These are phyloP conservation scores for Colletotrichum salicis DNA, from an alignment of 2,329 filamentous ascomycete species.

Conservation along the genomic window DNA sequence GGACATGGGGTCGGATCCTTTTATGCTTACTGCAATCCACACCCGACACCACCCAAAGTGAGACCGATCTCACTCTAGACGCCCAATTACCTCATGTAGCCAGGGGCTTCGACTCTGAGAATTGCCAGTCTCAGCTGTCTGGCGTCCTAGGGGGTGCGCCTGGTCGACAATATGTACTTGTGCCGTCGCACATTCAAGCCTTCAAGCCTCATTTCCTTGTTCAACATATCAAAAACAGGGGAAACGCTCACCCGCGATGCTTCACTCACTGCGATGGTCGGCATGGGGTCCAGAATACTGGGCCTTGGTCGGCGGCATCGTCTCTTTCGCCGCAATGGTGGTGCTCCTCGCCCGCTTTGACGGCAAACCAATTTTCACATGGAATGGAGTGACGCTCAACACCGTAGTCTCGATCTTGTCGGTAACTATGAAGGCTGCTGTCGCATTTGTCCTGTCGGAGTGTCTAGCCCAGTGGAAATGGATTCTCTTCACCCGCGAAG, in stretches of 20 bases:
- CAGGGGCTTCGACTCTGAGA: not conserved
- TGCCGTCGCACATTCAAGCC: not conserved
- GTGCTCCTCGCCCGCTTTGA: constrained; percentile 1
- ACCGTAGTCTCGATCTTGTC: constrained; percentile 5
- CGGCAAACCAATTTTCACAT: not conserved
- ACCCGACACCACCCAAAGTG: not conserved
- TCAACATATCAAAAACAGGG: not conserved
- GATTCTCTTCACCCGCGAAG: constrained; percentile 1
- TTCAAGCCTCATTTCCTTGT: too few relatives aligned
- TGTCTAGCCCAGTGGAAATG: constrained; percentile 29
- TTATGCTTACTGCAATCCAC: not conserved
- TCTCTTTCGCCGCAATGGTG: not conserved
- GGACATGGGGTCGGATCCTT: not conserved
- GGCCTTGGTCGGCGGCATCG: not conserved
- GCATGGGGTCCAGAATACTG: constrained; percentile 4
- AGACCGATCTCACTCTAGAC: not conserved
- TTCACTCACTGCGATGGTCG: constrained; percentile 2
- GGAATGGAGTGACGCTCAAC: constrained; percentile 14
- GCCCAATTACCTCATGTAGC: not conserved
- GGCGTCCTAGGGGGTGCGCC: not conserved
- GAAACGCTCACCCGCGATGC: not conserved
- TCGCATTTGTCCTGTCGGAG: constrained; percentile 1
- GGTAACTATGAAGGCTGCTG: not conserved
- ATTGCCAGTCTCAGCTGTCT: not conserved
- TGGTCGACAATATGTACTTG: not conserved